Conservation (phyloP, 148 eudicot genomes). For the Heliosperma pusillum region DNA sequence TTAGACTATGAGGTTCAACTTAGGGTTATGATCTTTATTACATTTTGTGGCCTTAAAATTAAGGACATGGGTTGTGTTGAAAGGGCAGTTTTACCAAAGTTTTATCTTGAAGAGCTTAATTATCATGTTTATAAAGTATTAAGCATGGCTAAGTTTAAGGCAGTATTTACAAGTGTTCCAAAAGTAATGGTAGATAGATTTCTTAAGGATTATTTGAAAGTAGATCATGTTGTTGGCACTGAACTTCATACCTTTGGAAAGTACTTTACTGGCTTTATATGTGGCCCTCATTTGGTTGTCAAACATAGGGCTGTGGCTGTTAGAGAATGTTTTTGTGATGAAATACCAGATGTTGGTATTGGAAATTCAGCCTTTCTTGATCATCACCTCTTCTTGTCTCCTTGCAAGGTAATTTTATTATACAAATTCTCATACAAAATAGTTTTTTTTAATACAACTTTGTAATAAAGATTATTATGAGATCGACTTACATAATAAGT, state of each 20-base stretch:
- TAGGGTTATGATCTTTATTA: slow-evolving; percentile 75
- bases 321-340: slow-evolving; percentile 53
- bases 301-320: slow-evolving; percentile 61
- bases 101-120: slow-evolving; percentile 73
- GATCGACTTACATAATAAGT: no score
- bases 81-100: slow-evolving; percentile 86
- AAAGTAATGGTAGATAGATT: slow-evolving; percentile 90
- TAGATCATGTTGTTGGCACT: slow-evolving; percentile 57
- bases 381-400: slow-evolving; percentile 51
- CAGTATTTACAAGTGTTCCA: slow-evolving; percentile 68
- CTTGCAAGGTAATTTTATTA: slow-evolving; percentile 58
- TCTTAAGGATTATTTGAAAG: slow-evolving; percentile 64
- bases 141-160: slow-evolving; percentile 32
- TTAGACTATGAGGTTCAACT: slow-evolving; percentile 44
- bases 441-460: no score
- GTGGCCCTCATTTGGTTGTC: slow-evolving; percentile 40
- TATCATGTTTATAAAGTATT: slow-evolving; percentile 47
- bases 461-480: no score
- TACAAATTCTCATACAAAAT: not conserved
- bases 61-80: slow-evolving; percentile 54
- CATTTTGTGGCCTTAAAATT: slow-evolving; percentile 78
- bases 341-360: slow-evolving; percentile 61
- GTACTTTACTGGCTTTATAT: slow-evolving; percentile 51
- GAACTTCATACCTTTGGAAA: slow-evolving; percentile 56
- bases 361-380: slow-evolving; percentile 54